phyloP scores from a whole-genome alignment of 345 rosid species.

The Rhizophora apiculata region DNA sequence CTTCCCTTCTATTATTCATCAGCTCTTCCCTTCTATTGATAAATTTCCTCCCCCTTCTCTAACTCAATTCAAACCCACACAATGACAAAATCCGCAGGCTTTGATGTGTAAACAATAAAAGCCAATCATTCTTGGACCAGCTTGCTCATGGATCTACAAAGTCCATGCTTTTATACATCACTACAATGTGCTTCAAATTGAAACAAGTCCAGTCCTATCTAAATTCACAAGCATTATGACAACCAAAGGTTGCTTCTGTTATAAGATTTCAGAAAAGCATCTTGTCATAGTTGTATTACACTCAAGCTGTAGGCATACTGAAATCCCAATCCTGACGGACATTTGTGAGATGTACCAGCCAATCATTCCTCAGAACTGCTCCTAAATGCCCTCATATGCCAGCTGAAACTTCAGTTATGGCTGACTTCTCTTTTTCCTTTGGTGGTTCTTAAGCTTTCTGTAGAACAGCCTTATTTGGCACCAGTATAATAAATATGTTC shows the following conservation, averaged over 20 bases:
- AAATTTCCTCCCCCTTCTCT: background rate
- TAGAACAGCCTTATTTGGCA: slow-evolving; percentile 68
- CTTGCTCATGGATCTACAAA: background rate
- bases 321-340: slow-evolving; percentile 13
- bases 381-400: slow-evolving; percentile 33
- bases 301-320: slow-evolving; percentile 23
- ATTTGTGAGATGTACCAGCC: slow-evolving; percentile 13
- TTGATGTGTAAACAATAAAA: background rate
- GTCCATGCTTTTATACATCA: background rate
- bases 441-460: slow-evolving; percentile 71
- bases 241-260: slow-evolving; percentile 13
- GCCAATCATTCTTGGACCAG: background rate
- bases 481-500: slow-evolving; percentile 68
- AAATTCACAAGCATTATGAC: slow-evolving; percentile 1
- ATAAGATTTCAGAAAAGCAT: slow-evolving; percentile 5
- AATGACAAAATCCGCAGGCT: background rate
- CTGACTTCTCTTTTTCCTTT: slow-evolving; percentile 54
- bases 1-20: background rate
- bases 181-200: background rate
- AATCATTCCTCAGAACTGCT: slow-evolving; percentile 15
- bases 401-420: slow-evolving; percentile 57
- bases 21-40: background rate
- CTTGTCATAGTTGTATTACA: slow-evolving; percentile 4
- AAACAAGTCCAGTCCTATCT: slow-evolving; percentile 3
- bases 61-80: background rate